Evolutionary conservation across 345 rosid genomes (phyloP).

Genomic region (Dimocarpus longan): DNA sequence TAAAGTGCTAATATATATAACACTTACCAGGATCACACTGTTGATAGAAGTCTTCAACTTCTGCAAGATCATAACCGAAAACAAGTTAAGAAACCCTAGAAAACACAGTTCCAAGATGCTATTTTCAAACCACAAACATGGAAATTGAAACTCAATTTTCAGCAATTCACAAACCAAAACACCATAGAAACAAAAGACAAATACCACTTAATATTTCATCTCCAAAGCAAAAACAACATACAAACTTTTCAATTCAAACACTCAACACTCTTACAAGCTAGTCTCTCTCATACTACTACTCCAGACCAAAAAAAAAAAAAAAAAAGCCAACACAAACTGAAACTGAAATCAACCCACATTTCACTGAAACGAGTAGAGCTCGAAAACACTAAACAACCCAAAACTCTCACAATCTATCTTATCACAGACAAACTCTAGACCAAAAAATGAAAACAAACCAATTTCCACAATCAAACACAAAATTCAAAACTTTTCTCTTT

Average conservation of each 20-base stretch:
- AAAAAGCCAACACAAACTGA: no score
- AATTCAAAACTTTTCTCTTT: not conserved
- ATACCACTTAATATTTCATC: no score
- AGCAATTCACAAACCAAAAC: not conserved
- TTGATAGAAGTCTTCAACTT: slow-evolving; percentile 59
- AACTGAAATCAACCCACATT: not conserved
- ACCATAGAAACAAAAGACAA: no score
- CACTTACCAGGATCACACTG: slow-evolving; percentile 76
- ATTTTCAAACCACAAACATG: not conserved
- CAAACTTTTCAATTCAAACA: not conserved
- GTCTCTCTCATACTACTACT: no score
- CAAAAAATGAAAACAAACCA: not conserved
- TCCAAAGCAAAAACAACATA: not conserved
- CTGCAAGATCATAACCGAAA: slow-evolving; percentile 38
- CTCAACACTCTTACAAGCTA: no score
- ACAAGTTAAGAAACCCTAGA: slow-evolving; percentile 12
- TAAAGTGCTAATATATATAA: slow-evolving; percentile 8
- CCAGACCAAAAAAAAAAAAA: no score
- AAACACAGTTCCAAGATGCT: not conserved
- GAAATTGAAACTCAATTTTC: slow-evolving; percentile 1
- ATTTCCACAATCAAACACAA: not conserved
- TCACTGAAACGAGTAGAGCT: not conserved
- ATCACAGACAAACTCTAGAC: not conserved
- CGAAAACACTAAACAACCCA: slow-evolving; percentile 5
- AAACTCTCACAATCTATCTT: not conserved